Evolutionary conservation across 163 green algal genomes (phyloP), one percentile per base, ranked within the genome.

Genomic region (Chlamydomonas reinhardtii): DNA sequence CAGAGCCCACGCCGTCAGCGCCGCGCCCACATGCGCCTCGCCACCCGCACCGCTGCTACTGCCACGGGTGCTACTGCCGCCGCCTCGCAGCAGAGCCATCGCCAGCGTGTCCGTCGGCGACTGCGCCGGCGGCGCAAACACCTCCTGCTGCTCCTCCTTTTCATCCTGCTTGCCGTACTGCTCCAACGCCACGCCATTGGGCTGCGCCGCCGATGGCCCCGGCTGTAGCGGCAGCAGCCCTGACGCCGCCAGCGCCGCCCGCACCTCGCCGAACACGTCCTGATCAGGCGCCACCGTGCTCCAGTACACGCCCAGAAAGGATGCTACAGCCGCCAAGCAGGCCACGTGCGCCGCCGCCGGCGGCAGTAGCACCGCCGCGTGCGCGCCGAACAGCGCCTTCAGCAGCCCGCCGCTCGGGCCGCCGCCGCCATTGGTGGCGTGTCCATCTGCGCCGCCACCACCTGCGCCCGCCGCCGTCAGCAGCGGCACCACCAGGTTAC

Each of bases 361-460:
- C 17, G 90, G 90, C 72, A 92, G 29, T 31, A 91, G 76, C 74
- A 90, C 62, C 48, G 81, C 61, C 2, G 90, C 87, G 73, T 93
- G 90, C 24, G 83, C 48, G 0, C 73, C 86, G 0, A 70, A 11
- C 27, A 85, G 29, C 59, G 39, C 68, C 35, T 82, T 77, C 24
- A 82, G 56, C 64, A 86, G 11, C 39, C 83, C 43, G 88, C 88
- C 64, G 43, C 27, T 32, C 59, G 43, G 8, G 19, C 29, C 32
- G 68, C 76, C n/a, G 25, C 39, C 39, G 39, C 39, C 39, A 48
- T 5, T 48, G 39, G 39, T 8, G 39, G 39, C 39, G 39, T 74
- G 20, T 75, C 81, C 37, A 32, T 34, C n/a, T 54, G n/a, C 8
- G 43, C 31, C 24, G 75, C 68, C 39, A 48, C 39, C 39, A 9